Conservation (phyloP, 2,329 filamentous ascomycete genomes). For the Trichophaea hybrida region DNA sequence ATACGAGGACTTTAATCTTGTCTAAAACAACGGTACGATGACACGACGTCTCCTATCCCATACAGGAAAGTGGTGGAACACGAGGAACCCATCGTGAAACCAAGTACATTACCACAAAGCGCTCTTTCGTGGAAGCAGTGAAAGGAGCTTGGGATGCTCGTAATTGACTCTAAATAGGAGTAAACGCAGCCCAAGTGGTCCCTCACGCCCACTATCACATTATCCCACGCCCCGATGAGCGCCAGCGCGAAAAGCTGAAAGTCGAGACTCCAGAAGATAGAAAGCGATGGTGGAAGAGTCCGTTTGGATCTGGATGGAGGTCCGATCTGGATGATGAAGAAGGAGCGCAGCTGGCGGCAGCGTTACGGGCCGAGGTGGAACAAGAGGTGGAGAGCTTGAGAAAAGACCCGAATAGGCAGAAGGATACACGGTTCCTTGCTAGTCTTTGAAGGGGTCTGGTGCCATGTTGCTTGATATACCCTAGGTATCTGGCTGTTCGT, state of each 20-base stretch:
- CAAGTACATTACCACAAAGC: too few relatives aligned
- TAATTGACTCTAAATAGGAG: conserved; percentile 36
- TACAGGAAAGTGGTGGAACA: not conserved
- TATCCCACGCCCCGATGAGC: conserved; percentile 54
- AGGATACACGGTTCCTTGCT: not conserved
- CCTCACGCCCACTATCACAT: conserved; percentile 91
- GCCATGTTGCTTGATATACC: too few relatives aligned
- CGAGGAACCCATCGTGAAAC: too few relatives aligned
- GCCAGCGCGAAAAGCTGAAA: conserved; percentile 35
- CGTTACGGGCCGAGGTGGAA: conserved; percentile 39
- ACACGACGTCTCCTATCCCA: conserved; percentile 18
- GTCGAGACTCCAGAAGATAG: conserved; percentile 31
- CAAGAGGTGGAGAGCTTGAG: conserved; percentile 33
- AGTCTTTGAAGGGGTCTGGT: not conserved
- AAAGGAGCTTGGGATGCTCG: not conserved
- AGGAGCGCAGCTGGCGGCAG: conserved; percentile 44
- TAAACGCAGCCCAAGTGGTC: conserved; percentile 79
- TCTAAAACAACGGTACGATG: conserved; percentile 69
- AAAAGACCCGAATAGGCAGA: conserved; percentile 1
- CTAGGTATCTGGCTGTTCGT: too few relatives aligned
- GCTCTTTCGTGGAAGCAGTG: too few relatives aligned
- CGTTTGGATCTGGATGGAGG: conserved; percentile 62
- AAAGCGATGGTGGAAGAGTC: conserved; percentile 48
- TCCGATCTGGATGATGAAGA: conserved; percentile 67
- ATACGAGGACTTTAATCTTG: conserved; percentile 80